These are phyloP conservation scores for Penicillium sp. DNA, from an alignment of 2,329 filamentous ascomycete species.

Conservation along the genomic window DNA sequence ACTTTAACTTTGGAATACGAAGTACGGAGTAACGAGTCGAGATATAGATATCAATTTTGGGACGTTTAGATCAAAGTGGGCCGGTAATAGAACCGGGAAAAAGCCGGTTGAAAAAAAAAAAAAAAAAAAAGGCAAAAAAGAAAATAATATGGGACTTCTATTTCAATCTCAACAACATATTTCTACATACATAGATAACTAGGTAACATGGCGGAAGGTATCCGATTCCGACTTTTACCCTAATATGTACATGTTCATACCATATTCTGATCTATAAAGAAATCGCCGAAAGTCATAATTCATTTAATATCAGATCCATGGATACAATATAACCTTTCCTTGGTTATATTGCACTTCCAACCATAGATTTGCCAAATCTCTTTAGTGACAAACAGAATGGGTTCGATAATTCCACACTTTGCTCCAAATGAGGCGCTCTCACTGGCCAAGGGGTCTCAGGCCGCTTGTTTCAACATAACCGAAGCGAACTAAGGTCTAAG, in stretches of 20 bases:
- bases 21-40: no score
- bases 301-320: not conserved
- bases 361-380: not conserved
- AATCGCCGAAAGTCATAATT: not conserved
- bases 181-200: no score
- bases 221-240: not conserved
- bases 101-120: not conserved
- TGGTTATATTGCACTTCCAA: not conserved
- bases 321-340: not conserved
- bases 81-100: no score
- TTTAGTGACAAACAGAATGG: not conserved
- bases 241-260: not conserved
- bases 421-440: not conserved
- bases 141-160: not conserved
- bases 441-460: not conserved
- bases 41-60: not conserved
- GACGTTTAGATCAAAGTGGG: not conserved
- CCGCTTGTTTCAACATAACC: constrained; percentile 16
- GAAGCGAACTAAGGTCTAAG: constrained; percentile 17
- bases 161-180: not conserved
- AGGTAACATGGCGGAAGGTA: not conserved
- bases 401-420: not conserved
- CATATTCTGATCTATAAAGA: not conserved
- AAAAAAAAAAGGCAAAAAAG: not conserved
- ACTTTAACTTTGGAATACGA: not conserved